Base-by-base conservation (phyloP, 2,329 filamentous ascomycete genomes). In the Coniochaeta prunicola region DNA sequence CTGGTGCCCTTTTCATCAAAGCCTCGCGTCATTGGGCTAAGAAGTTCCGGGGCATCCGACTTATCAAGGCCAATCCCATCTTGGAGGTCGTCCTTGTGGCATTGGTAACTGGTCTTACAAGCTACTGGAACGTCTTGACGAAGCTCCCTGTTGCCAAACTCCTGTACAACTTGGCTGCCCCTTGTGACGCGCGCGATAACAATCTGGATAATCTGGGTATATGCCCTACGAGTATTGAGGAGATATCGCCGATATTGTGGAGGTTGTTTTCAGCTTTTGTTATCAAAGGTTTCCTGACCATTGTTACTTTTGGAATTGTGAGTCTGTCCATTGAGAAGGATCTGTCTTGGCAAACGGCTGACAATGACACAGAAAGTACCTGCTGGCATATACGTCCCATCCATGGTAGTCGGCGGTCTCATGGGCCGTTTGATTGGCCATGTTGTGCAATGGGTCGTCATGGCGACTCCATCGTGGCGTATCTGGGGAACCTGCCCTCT, bases 371-470 rank as follows among this genome's bases (percentile, higher is more conserved):
- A 84, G 80, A 97, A 97, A 80, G 87, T 97, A 0, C 94, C 94
- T 10, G 92, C 93, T 1, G 94, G 94, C 63, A 97, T 99, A 65
- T 99, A 99, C 67, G 92, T 99, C 1, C 94, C 94, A 3, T 97
- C 93, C 66, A 99, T 99, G 94, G 94, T 97, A 30, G 91, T 97
- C 19, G 94, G 94, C 63, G 94, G 94, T 68, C 77, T 99, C 19
- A 87, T 96, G 77, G 93, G 93, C 31, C 87, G 93, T 8, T 86
- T 94, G 50, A 84, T 96, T 13, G 94, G 94, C 1, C 94, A 97
- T 70, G 72, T 87, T 7, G 86, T 92, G 0, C 93, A 97, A 70
- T 92, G 89, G 74, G 73, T 90, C 57, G 91, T 93, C 6, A 79
- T 96, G 59, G 82, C 81, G 31, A 89, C 87, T 67, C 89, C 91